A percentile compares a stretch with the other conserved stretches of the same genome.
phyloP scores from a whole-genome alignment of 257 asterid genomes.

The Hygrophila difformis region DNA sequence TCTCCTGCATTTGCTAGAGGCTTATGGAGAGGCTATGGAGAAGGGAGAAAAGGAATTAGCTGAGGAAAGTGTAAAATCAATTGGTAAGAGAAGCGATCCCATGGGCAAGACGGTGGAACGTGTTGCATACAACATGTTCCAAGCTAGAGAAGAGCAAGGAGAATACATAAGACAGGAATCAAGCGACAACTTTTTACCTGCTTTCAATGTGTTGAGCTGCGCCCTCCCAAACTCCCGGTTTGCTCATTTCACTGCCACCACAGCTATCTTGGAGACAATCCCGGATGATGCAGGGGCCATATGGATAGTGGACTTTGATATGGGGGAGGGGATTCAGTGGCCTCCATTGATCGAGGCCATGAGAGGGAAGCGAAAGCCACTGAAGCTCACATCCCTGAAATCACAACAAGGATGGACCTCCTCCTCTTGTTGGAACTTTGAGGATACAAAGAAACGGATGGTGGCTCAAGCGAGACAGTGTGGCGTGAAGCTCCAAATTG shows the following conservation, averaged over 20 bases:
- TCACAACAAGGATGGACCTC: constrained; percentile 15
- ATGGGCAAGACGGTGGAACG: constrained; percentile 34
- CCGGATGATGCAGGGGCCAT: constrained; percentile 14
- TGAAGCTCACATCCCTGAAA: constrained; percentile 37
- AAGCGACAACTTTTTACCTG: too few species aligned
- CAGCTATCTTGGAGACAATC: constrained; percentile 30
- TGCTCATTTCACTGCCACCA: constrained; percentile 39
- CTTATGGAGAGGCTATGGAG: constrained; percentile 39
- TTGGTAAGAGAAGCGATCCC: constrained; percentile 25
- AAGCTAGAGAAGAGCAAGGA: constrained; percentile 20
- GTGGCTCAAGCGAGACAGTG: constrained; percentile 25
- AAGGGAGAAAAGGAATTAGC: constrained; percentile 36
- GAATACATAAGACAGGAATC: too few species aligned
- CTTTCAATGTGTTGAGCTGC: constrained; percentile 30
- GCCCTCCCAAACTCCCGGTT: constrained; percentile 29
- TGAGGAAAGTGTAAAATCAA: constrained; percentile 25
- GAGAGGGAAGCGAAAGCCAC: constrained; percentile 14
- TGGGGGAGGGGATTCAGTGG: constrained; percentile 44
- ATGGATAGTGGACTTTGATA: constrained; percentile 32
- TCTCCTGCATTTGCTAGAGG: constrained; percentile 35
- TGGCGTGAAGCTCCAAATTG: constrained; percentile 26
- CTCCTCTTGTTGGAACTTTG: constrained; percentile 23
- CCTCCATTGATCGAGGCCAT: constrained; percentile 35
- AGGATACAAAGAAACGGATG: constrained; percentile 31
- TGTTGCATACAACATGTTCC: constrained; percentile 36